Base-by-base conservation (phyloP, 2,329 filamentous ascomycete genomes). In the Colletotrichum camelliae region DNA sequence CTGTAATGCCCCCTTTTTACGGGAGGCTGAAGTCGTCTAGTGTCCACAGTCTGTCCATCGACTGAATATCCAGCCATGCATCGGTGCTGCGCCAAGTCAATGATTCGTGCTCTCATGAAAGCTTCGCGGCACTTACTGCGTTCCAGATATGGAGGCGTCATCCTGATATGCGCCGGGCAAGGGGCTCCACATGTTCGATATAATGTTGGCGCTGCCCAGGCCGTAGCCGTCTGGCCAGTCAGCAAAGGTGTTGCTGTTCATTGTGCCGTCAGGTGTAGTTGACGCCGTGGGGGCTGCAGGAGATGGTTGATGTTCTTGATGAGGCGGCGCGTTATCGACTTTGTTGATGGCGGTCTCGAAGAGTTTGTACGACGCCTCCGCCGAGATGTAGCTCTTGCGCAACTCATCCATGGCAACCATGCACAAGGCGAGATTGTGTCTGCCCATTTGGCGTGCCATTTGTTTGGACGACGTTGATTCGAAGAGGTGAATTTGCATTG, bases 401-500 rank as follows among this genome's bases (percentile, higher is more conserved):
- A 75, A 7, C 64, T 75, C 73, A 21, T 75, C 70, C 70, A 75
- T 67, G 35, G 73, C 73, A 7, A 75, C 21, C 73, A 75, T 73
- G 35, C 69, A 75, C 31, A 73, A 60, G 33, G 73, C 69, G 4
- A 75, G 69, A 29, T 75, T 75, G 29, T 72, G 73, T 21, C 69
- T 62, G 33, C 73, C 73, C 70, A 68, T 73, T 29, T 75, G 73
- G 18, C 73, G 73, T 15, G 65, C 73, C 69, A 75, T 75, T 2
- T 43, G 37, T 29, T 77, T 71, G 16, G 72, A 66, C 4, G 75
- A 77, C 2, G 75, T 70, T 29, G 67, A 64, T 24, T 77, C 64
- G 21, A 75, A 70, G 16, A 77, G 72, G 10, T 77, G 75, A 15
- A 69, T 75, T 21, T 77, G 75, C 75, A 77, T 70, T 15, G 75